Percentiles rank a stretch among this genome's conserved stretches.
Conservation (phyloP, 768 basidiomycete species). For the Suillus subluteus region DNA sequence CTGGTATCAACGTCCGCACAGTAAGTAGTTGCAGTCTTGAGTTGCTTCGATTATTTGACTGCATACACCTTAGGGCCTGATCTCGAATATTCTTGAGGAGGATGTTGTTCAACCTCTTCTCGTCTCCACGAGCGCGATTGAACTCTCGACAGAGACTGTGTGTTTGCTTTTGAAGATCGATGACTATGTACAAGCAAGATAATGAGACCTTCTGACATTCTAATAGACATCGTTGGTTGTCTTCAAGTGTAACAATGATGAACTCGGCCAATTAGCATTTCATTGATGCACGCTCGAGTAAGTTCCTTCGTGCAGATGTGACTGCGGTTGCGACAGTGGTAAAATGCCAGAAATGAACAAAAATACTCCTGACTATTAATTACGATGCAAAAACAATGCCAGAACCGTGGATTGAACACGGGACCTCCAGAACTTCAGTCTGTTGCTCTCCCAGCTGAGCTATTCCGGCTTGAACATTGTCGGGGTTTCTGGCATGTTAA, state of each 20-base stretch:
- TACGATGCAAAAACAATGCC: constrained; percentile 45
- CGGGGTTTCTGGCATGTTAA: background rate
- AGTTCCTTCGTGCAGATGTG: background rate
- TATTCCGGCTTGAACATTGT: constrained; percentile 49
- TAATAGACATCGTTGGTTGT: constrained; percentile 1
- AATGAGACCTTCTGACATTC: constrained; percentile 19
- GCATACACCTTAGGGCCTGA: constrained; percentile 67
- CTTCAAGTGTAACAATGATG: background rate
- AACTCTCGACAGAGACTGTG: constrained; percentile 97
- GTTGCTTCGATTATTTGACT: background rate
- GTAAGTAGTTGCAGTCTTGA: constrained; percentile 44
- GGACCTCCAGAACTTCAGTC: constrained; percentile 76
- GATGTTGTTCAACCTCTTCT: constrained; percentile 96
- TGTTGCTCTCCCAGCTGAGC: constrained; percentile 80
- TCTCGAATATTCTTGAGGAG: constrained; percentile 97
- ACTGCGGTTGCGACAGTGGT: background rate
- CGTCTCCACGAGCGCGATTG: constrained; percentile 93
- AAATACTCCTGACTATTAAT: no score
- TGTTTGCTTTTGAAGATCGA: constrained; percentile 95
- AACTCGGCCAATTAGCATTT: background rate
- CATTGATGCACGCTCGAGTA: background rate
- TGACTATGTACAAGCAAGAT: constrained; percentile 85
- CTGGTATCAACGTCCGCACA: constrained; percentile 98
- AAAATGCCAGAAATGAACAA: background rate
- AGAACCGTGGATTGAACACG: constrained; percentile 81